Evolutionary conservation across 352 stramenopile species (phyloP).

Genomic region (Salisapilia sapeloensis): DNA sequence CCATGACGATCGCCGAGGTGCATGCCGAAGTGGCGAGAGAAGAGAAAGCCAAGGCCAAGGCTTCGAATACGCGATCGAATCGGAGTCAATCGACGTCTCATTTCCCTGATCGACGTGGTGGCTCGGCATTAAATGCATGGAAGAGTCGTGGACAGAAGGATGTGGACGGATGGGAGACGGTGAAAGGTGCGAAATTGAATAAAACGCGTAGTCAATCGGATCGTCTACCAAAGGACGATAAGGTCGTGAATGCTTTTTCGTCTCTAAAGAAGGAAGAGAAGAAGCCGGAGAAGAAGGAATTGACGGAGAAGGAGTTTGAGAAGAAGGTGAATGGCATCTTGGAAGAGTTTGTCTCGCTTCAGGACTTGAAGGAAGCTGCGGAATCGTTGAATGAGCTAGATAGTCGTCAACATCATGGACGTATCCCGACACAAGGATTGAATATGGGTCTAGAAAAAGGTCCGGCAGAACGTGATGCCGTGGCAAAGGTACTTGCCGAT

Average conservation of each 20-base stretch:
- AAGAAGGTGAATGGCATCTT: constrained; percentile 81
- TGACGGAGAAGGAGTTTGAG: constrained; percentile 39
- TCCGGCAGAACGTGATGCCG: constrained; percentile 32
- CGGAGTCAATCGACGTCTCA: constrained; percentile 31
- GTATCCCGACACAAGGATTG: constrained; percentile 29
- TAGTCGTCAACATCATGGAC: constrained; percentile 19
- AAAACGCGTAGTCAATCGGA: constrained; percentile 52
- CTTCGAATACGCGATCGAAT: constrained; percentile 21
- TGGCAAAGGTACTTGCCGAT: constrained; percentile 29
- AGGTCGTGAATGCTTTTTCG: constrained; percentile 1
- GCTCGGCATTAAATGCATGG: constrained; percentile 34
- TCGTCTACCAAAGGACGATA: constrained; percentile 10
- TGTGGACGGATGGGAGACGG: constrained; percentile 60
- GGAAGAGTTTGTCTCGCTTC: constrained; percentile 67
- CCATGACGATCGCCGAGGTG: constrained; percentile 71
- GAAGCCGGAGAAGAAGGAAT: constrained; percentile 1
- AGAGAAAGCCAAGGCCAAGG: constrained; percentile 46
- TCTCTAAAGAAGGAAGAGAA: constrained; percentile 7
- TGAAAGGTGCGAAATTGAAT: constrained; percentile 31
- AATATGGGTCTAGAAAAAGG: constrained; percentile 63
- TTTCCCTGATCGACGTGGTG: constrained; percentile 4
- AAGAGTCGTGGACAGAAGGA: constrained; percentile 31
- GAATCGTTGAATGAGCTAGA: constrained; percentile 35
- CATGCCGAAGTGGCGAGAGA: constrained; percentile 58
- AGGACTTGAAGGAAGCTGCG: constrained; percentile 70